Conservation (phyloP, 768 basidiomycete species). For the Crucibulum laeve region DNA sequence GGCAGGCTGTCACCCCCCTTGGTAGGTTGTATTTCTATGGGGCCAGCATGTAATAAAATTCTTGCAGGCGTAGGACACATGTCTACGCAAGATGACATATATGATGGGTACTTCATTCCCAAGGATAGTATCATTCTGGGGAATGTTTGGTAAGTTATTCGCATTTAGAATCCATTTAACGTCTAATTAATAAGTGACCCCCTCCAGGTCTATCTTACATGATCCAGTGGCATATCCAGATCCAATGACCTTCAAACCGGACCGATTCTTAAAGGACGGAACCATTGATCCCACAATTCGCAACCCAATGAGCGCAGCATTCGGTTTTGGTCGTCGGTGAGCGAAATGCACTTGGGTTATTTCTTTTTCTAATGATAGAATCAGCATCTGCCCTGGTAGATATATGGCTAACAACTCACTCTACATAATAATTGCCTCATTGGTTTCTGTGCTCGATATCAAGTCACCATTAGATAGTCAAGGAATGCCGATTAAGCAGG, state of each 20-base stretch:
- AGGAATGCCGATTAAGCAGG: constrained; percentile 13
- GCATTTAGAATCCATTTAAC: too few species aligned
- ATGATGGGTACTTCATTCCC: constrained; percentile 32
- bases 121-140: constrained; percentile 34
- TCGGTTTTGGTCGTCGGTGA: constrained; percentile 28
- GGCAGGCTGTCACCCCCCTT: constrained; percentile 13
- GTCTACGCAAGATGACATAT: constrained; percentile 29
- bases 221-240: constrained; percentile 32
- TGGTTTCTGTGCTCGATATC: constrained; percentile 19
- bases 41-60: background rate
- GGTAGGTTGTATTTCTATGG: constrained; percentile 8
- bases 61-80: constrained; percentile 22
- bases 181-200: background rate
- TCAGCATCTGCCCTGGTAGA: constrained; percentile 22
- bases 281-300: constrained; percentile 9
- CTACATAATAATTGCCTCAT: constrained; percentile 12
- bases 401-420: constrained; percentile 17
- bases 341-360: background rate
- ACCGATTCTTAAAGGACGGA: constrained; percentile 27
- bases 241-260: constrained; percentile 35
- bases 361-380: constrained; percentile 8
- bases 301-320: constrained; percentile 15
- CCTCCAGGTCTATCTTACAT: constrained; percentile 15
- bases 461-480: constrained; percentile 14
- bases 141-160: constrained; percentile 31